phyloP scores from a whole-genome alignment of 2,329 filamentous ascomycete genomes.

The Neonectria hederae region DNA sequence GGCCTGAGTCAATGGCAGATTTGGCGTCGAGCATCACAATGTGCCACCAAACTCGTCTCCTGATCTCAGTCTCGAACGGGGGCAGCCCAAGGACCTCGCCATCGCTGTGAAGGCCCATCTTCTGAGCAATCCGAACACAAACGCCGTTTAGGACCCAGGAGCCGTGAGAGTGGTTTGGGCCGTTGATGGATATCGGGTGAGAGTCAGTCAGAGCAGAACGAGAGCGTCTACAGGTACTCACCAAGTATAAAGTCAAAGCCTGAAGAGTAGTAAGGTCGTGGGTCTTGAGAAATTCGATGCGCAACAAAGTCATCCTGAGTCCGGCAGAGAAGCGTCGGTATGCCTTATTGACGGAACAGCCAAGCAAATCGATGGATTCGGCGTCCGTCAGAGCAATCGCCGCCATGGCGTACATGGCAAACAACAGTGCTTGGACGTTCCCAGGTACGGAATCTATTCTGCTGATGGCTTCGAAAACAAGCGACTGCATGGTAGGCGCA shows the following conservation, averaged over 20 bases:
- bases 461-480: background rate
- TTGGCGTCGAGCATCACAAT: constrained; percentile 63
- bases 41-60: constrained; percentile 69
- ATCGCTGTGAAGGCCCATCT: constrained; percentile 69
- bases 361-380: constrained; percentile 3
- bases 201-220: background rate
- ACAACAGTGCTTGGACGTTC: constrained; percentile 9
- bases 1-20: constrained; percentile 49
- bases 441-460: background rate
- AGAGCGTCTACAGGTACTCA: background rate
- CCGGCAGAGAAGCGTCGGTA: constrained; percentile 8
- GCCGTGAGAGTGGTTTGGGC: background rate
- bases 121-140: constrained; percentile 57
- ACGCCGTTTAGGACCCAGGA: constrained; percentile 23
- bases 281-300: constrained; percentile 4
- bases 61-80: constrained; percentile 68
- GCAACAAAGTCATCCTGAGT: constrained; percentile 7
- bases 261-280: constrained; percentile 13
- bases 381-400: constrained; percentile 3
- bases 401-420: constrained; percentile 13
- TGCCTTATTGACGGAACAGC: background rate
- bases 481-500: constrained; percentile 3
- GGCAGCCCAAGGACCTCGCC: constrained; percentile 59
- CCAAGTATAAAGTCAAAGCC: constrained; percentile 15
- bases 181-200: constrained; percentile 11